These are phyloP conservation scores for Linum tenue DNA, from an alignment of 345 rosid genomes.

Conservation along the genomic window DNA sequence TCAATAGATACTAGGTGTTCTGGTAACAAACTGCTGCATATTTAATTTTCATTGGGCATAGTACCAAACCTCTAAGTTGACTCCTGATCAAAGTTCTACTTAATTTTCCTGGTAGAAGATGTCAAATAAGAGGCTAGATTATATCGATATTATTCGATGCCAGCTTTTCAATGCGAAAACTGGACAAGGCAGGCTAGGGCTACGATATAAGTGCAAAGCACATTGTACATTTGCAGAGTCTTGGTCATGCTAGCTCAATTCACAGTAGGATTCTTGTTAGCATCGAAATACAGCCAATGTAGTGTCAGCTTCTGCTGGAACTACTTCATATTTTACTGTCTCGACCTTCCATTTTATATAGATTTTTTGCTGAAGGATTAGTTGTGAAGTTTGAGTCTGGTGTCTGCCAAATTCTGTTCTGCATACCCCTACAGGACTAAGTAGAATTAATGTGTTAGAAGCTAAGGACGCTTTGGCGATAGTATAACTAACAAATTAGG, in stretches of 20 bases:
- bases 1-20: no score
- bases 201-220: background rate
- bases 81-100: background rate
- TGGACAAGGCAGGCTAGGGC: background rate
- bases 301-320: background rate
- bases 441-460: no score
- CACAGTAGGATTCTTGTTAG: background rate
- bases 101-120: background rate
- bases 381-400: no score
- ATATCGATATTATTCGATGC: background rate
- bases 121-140: background rate
- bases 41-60: background rate
- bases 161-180: background rate
- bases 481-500: background rate
- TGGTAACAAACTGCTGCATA: no score
- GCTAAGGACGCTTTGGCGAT: background rate
- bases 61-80: background rate
- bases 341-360: background rate
- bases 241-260: background rate
- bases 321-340: background rate
- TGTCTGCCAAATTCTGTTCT: background rate
- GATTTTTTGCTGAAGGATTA: no score
- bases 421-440: no score
- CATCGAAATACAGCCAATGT: background rate
- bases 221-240: background rate